Percentiles rank a stretch among this genome's conserved stretches.
Evolutionary conservation across 2,329 filamentous ascomycete genomes (phyloP).

Genomic region (Volutella citrinella): DNA sequence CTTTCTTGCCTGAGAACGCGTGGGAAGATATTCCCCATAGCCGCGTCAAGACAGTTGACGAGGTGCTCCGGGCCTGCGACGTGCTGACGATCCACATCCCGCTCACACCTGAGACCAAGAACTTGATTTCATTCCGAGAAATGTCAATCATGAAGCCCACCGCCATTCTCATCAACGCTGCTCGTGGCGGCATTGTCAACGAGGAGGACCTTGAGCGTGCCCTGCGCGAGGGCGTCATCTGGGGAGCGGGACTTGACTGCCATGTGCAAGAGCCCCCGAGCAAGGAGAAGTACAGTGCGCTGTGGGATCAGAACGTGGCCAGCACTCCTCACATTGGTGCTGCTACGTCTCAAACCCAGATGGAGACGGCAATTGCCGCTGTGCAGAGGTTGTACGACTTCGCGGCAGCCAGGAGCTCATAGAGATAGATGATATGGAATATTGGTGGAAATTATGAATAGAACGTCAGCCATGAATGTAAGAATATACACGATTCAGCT

Average conservation of each 20-base stretch:
- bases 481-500: no score
- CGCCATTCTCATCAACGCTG: slow-evolving; percentile 38
- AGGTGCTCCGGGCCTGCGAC: slow-evolving; percentile 31
- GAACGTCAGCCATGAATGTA: no score
- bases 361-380: slow-evolving; percentile 26
- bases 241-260: slow-evolving; percentile 39
- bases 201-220: slow-evolving; percentile 32
- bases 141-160: slow-evolving; percentile 34
- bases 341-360: slow-evolving; percentile 34
- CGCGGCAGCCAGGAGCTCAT: no score
- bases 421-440: no score
- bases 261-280: slow-evolving; percentile 38
- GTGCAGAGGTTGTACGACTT: slow-evolving; percentile 21
- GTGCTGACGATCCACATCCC: slow-evolving; percentile 37
- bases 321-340: slow-evolving; percentile 46
- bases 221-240: slow-evolving; percentile 31
- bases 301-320: slow-evolving; percentile 35
- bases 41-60: slow-evolving; percentile 27
- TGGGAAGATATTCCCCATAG: slow-evolving; percentile 33
- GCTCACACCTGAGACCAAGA: slow-evolving; percentile 28
- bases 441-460: no score
- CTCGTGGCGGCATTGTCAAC: slow-evolving; percentile 38
- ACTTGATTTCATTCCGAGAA: slow-evolving; percentile 29
- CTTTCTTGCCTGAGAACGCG: slow-evolving; percentile 27
- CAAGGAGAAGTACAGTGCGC: slow-evolving; percentile 27